Conservation (phyloP, 495 filamentous ascomycete species). For the Cetradonia linearis region DNA sequence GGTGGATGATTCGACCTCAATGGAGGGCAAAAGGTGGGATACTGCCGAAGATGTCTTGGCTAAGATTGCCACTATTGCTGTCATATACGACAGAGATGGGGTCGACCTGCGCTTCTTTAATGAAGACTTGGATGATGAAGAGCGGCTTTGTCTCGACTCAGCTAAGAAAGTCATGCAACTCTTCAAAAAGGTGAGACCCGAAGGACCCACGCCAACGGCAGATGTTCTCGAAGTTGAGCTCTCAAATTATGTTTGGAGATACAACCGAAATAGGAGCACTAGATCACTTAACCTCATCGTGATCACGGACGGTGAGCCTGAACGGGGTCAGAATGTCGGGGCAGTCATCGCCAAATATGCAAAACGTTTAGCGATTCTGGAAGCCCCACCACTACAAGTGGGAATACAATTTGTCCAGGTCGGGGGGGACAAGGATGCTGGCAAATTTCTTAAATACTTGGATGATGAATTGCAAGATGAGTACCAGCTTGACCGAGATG, state of each 20-base stretch:
- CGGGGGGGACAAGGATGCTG: conserved; percentile 57
- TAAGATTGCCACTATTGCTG: conserved; percentile 72
- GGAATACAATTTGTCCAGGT: conserved; percentile 96
- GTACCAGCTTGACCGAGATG: conserved; percentile 13
- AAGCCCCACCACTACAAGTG: conserved; percentile 71
- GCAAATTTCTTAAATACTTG: conserved; percentile 52
- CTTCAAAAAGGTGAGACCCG: conserved; percentile 53
- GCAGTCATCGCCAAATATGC: conserved; percentile 56
- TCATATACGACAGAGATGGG: conserved; percentile 67
- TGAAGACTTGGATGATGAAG: conserved; percentile 34
- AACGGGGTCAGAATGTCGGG: conserved; percentile 56
- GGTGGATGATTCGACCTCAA: conserved; percentile 82
- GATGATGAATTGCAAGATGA: conserved; percentile 54
- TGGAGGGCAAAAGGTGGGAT: conserved; percentile 62
- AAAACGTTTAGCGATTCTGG: conserved; percentile 53
- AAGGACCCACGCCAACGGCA: conserved; percentile 63
- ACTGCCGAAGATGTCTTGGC: conserved; percentile 61
- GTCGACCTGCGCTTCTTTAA: conserved; percentile 92
- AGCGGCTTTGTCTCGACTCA: conserved; percentile 38
- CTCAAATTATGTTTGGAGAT: conserved; percentile 50
- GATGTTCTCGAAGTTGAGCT: conserved; percentile 62
- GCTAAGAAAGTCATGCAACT: conserved; percentile 47
- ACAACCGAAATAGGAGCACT: neutral
- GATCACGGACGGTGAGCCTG: conserved; percentile 79
- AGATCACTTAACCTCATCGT: conserved; percentile 87